Percentiles rank a stretch among this genome's conserved stretches.
Evolutionary conservation across 352 stramenopile genomes (phyloP).

Genomic region (Pythium aristosporum): DNA sequence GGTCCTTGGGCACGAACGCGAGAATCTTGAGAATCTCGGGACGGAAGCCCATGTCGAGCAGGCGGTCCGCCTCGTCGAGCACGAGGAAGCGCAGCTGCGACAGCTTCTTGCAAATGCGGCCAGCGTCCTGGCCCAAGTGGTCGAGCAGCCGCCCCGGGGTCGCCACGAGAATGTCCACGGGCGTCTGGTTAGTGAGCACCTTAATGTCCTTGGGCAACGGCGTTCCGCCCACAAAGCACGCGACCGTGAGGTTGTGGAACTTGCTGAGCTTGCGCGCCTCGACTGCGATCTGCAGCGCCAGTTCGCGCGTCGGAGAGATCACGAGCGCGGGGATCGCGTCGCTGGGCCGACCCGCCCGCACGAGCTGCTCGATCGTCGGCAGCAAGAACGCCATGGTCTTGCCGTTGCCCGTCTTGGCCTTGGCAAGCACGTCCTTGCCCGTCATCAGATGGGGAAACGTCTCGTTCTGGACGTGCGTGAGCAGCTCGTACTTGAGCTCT

Average conservation of each 20-base stretch:
- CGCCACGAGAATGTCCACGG: constrained; percentile 93
- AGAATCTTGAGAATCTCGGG: constrained; percentile 91
- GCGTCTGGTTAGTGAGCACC: constrained; percentile 31
- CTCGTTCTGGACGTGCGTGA: constrained; percentile 85
- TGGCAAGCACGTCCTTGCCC: constrained; percentile 85
- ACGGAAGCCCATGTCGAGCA: constrained; percentile 96
- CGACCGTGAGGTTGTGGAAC: constrained; percentile 75
- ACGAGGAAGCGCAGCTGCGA: constrained; percentile 60
- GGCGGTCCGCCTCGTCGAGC: constrained; percentile 96
- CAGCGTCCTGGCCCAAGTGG: constrained; percentile 93
- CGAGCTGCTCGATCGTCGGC: constrained; percentile 56
- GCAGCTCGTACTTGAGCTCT: constrained; percentile 66
- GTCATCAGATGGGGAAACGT: constrained; percentile 53
- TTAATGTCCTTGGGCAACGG: constrained; percentile 76
- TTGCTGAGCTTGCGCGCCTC: constrained; percentile 86
- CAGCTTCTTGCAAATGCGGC: constrained; percentile 65
- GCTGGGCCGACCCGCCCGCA: constrained; percentile 47
- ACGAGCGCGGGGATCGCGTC: constrained; percentile 70
- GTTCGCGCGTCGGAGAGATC: constrained; percentile 89
- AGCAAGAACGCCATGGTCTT: constrained; percentile 84
- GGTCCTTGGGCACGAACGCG: constrained; percentile 42
- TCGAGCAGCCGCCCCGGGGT: constrained; percentile 96
- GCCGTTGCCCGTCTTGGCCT: constrained; percentile 78
- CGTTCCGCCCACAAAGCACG: constrained; percentile 87
- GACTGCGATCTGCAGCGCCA: constrained; percentile 89